Base-by-base conservation (phyloP, 1,284 basidiomycete genomes). In the Ceratobasidium sp. region DNA sequence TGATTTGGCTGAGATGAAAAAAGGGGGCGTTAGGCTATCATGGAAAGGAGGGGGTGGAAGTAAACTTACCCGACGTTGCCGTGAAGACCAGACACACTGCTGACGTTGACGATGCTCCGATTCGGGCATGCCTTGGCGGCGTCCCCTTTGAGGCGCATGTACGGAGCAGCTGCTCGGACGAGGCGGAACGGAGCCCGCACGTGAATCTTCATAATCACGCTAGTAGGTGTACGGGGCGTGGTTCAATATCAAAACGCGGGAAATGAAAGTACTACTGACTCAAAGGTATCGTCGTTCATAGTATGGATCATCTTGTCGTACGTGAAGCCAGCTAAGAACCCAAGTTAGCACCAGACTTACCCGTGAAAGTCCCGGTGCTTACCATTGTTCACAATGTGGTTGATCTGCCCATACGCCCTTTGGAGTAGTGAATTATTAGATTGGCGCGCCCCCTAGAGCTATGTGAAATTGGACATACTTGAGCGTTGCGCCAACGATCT, bases 341-440 rank as follows among this genome's bases (percentile, higher is more conserved):
- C 76, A 46, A 33, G 30, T 64, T 48, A 76, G 65, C 38, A 60
- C 16, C 59, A 14, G 65, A 27, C 44, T 41, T 73, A 78, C 62
- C 65, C 54, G 52, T 74, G 44, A 55, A 65, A 65, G 64, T 12
- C 18, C 2, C n/a, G 2, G 68, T 18, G 82, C 85, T n/a, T 46
- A 90, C 90, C 92, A 80, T 96, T 96, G 86, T 95, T 95, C 57
- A 96, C 89, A 77, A 96, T 94, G 83, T 95, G 94, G 84, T 95
- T 94, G 75, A 95, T 91, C 83, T 94, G 92, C 33, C 93, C 93
- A 80, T 90, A 95, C 81, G 91, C 90, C 78, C 92, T 94, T 81
- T 59, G 78, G 74, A 75, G 41, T 57, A 46, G 46, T 23, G 38
- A 41, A 74, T 7, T 20, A 33, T 10, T 27, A 69, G 52, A 20